phyloP scores from a whole-genome alignment of 768 basidiomycete species.

The Strobilomyces echinocephalus region DNA sequence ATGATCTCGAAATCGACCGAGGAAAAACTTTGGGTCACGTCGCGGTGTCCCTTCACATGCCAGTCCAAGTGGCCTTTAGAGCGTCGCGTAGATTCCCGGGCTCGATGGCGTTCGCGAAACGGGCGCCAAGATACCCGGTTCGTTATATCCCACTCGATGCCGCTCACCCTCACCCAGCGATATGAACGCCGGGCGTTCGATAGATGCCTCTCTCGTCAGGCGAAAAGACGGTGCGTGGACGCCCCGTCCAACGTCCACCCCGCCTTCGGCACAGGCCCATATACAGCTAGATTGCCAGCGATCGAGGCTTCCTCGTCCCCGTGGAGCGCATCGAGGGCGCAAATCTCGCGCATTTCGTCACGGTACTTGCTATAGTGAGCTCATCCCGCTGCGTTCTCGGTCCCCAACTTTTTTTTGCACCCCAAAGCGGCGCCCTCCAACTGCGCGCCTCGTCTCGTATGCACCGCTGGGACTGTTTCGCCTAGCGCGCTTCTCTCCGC shows the following conservation, averaged over 20 bases:
- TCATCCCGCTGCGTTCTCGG: not conserved
- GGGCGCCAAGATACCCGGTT: slow-evolving; percentile 27
- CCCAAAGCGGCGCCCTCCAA: not conserved
- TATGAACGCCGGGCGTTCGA: not conserved
- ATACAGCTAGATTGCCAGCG: slow-evolving; percentile 13
- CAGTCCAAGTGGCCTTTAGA: slow-evolving; percentile 33
- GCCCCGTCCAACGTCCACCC: slow-evolving; percentile 11
- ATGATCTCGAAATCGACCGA: slow-evolving; percentile 33
- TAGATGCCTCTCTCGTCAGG: not conserved
- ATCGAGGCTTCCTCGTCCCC: not conserved
- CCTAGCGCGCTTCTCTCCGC: slow-evolving; percentile 1
- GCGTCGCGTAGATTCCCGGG: slow-evolving; percentile 18
- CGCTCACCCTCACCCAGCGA: not conserved
- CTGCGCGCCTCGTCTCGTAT: not conserved
- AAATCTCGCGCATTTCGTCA: not conserved
- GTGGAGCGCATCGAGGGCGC: not conserved
- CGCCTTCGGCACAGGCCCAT: not conserved
- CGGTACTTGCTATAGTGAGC: not conserved
- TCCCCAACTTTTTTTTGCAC: not conserved
- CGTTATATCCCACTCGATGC: slow-evolving; percentile 4
- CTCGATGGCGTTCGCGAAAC: slow-evolving; percentile 29
- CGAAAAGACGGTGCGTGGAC: not conserved
- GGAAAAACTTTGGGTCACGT: slow-evolving; percentile 22
- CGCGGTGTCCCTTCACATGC: slow-evolving; percentile 29
- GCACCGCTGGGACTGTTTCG: not conserved